Base-by-base conservation (phyloP, 805 yeast species). In the Scheffersomyces spartinae region DNA sequence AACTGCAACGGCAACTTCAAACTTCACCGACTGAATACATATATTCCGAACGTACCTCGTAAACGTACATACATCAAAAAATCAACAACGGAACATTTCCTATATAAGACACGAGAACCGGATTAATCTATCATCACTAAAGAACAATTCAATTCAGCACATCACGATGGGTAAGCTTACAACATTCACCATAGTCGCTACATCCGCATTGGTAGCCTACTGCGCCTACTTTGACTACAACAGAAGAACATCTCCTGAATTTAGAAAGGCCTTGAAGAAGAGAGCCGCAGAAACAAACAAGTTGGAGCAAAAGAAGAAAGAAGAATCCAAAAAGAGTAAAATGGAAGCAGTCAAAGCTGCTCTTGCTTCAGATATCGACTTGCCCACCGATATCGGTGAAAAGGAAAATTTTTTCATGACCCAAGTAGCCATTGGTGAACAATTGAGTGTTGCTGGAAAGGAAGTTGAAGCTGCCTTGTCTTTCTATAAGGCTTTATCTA, bases 401-500 rank as follows among this genome's bases (percentile, higher is more conserved):
- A 79, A 77, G 54, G 94, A 86, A 62, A 55, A 64, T 33, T 74
- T 71, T 47, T 88, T 88, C 64, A 73, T 86, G 64, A 66, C 69
- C 35, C 85, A 82, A 52, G 86, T 88, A 29, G 78, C 84, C 32
- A 47, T 64, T 25, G 97, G 95, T 50, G 97, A 88, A 55, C 80
- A 77, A 51, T 62, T 81, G 40, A 71, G 83, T 35, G 46, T 59
- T 17, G 74, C 79, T 34, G 78, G 75, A 36, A 67, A 70, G 39
- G 83, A 80, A 51, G 55, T 79, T 36, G 83, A 78, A 32, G 77
- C 96, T 23, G 97, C 98, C 19, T 64, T 86, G 39, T 70, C 77
- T 39, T 91, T 85, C 68, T 91, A 91, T 71, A 81, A 83, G 55
- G 97, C 96, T 9, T 66, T 91, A 47, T 71, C 83, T 21, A 86